Evolutionary conservation across 2,329 filamentous ascomycete species (phyloP).

Genomic region (Clonostachys sp.): DNA sequence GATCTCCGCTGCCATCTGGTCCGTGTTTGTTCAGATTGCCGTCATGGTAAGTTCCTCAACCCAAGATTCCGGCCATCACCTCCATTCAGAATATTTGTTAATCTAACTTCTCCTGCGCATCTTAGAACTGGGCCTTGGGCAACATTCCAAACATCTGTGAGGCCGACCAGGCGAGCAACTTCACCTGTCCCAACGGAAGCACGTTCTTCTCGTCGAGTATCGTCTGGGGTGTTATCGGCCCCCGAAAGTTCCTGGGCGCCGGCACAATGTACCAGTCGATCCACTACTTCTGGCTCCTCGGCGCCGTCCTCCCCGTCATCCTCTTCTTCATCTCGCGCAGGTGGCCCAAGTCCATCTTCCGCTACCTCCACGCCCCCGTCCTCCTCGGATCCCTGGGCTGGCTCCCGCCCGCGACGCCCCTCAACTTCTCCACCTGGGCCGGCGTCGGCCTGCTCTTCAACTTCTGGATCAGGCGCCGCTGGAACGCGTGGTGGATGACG

Average conservation of each 20-base stretch:
- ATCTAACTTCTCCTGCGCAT: conserved; percentile 9
- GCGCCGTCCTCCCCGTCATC: conserved; percentile 37
- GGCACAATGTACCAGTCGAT: conserved; percentile 38
- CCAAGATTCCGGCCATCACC: too few relatives aligned
- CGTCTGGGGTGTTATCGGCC: conserved; percentile 56
- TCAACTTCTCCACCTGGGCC: conserved; percentile 51
- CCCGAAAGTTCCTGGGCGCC: conserved; percentile 22
- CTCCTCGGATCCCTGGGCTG: conserved; percentile 44
- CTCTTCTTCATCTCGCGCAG: conserved; percentile 42
- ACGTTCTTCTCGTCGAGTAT: conserved; percentile 58
- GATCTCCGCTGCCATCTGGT: conserved; percentile 22
- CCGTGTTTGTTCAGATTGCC: conserved; percentile 26
- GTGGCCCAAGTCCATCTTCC: conserved; percentile 38
- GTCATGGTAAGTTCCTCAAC: too few relatives aligned
- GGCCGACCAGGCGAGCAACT: conserved; percentile 37
- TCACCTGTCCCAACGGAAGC: conserved; percentile 51
- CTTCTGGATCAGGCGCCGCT: conserved; percentile 41
- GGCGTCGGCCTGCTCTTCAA: conserved; percentile 53
- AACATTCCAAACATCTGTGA: conserved; percentile 51
- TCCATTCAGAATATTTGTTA: too few relatives aligned
- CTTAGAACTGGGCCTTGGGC: conserved; percentile 32
- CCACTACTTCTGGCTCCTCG: conserved; percentile 53
- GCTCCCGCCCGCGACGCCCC: conserved; percentile 50
- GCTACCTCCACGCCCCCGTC: conserved; percentile 47
- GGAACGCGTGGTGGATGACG: conserved; percentile 49